Evolutionary conservation across 116 monocot genomes (phyloP).

Genomic region (Trichopus zeylanicus): DNA sequence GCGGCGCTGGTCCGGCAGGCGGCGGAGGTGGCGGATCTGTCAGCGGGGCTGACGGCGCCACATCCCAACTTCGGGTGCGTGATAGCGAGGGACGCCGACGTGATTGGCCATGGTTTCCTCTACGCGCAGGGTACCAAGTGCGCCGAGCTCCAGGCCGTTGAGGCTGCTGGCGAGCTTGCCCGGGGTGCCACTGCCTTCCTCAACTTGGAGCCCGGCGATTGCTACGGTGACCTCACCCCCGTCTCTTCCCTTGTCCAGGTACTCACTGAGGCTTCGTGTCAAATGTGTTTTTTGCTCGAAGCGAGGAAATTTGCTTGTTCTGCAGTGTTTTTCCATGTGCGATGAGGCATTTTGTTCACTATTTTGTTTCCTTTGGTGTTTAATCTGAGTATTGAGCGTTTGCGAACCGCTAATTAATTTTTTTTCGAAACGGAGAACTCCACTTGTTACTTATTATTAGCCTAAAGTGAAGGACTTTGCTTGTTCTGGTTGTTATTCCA

Average conservation of each 20-base stretch:
- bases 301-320: too few relatives aligned
- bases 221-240: conserved; percentile 64
- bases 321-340: too few relatives aligned
- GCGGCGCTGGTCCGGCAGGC: conserved; percentile 35
- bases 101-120: conserved; percentile 74
- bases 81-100: conserved; percentile 25
- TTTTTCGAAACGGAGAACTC: too few relatives aligned
- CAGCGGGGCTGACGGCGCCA: conserved; percentile 73
- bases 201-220: conserved; percentile 93
- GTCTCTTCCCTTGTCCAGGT: conserved; percentile 77
- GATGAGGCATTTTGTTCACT: too few relatives aligned
- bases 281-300: too few relatives aligned
- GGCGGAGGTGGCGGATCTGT: conserved; percentile 67
- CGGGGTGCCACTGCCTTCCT: conserved; percentile 77
- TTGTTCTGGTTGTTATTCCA: too few relatives aligned
- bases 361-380: too few relatives aligned
- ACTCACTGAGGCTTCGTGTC: too few relatives aligned
- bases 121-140: conserved; percentile 98
- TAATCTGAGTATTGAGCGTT: too few relatives aligned
- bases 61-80: conserved; percentile 98
- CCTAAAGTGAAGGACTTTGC: too few relatives aligned
- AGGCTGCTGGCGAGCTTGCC: conserved; percentile 47
- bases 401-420: too few relatives aligned
- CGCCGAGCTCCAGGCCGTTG: conserved; percentile 89
- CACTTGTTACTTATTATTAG: too few relatives aligned